A percentile compares a stretch with the other conserved stretches of the same genome.
phyloP scores from a whole-genome alignment of 2,329 filamentous ascomycete genomes.

The Scortechinia acanthostroma region DNA sequence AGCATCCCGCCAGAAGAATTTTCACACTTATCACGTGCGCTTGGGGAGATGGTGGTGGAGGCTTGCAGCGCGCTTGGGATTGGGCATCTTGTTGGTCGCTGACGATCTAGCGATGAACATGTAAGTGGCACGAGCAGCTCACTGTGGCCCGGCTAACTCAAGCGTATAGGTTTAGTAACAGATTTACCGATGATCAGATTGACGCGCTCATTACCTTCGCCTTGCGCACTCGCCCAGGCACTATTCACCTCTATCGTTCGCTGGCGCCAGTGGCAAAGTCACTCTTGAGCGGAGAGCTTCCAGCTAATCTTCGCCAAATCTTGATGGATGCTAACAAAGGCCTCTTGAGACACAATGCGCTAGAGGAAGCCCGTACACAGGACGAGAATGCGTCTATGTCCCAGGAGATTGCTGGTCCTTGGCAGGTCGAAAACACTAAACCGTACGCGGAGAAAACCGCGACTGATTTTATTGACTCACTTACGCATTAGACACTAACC shows the following conservation, averaged over 20 bases:
- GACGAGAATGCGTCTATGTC: constrained; percentile 3
- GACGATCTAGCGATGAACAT: background rate
- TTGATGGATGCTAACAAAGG: constrained; percentile 3
- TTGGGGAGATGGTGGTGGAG: background rate
- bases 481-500: too few species aligned
- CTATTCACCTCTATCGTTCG: constrained; percentile 6
- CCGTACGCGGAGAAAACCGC: background rate
- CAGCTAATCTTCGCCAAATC: constrained; percentile 5
- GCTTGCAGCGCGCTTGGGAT: background rate
- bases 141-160: background rate
- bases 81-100: background rate
- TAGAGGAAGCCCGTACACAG: constrained; percentile 2
- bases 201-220: constrained; percentile 6
- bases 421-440: background rate
- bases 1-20: background rate
- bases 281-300: constrained; percentile 6
- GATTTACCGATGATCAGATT: constrained; percentile 3
- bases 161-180: background rate
- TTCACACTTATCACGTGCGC: background rate
- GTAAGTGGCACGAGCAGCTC: background rate
- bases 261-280: constrained; percentile 7
- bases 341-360: background rate
- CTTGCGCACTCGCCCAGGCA: constrained; percentile 8
- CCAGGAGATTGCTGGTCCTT: background rate
- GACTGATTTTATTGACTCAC: too few species aligned